Percentiles rank a stretch among this genome's conserved stretches.
Evolutionary conservation across 371 early-diverging fungal genomes (phyloP).

Genomic region (Mucor sp.): DNA sequence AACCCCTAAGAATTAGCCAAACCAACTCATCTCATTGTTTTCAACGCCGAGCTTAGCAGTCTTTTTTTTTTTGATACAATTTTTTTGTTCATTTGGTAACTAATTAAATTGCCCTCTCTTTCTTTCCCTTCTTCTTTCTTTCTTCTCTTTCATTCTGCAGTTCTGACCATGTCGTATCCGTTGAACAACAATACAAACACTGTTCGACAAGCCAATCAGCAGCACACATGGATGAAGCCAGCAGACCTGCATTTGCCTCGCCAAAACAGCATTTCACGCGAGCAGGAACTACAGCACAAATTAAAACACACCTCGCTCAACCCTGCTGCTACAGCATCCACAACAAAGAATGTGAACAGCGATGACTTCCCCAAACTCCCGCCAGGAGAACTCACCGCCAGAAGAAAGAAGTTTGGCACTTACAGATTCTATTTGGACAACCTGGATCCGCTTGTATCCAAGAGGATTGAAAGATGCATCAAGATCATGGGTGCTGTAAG

Average conservation of each 20-base stretch:
- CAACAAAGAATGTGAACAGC: neutral
- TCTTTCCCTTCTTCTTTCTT: neutral
- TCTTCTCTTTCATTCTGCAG: neutral
- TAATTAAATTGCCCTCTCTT: neutral
- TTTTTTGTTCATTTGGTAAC: neutral
- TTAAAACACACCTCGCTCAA: neutral
- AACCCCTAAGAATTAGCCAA: neutral
- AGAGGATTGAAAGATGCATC: constrained; percentile 29
- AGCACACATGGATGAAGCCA: neutral
- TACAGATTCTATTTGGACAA: constrained; percentile 41
- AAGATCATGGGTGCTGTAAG: constrained; percentile 40
- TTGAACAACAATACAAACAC: neutral
- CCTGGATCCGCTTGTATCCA: constrained; percentile 25
- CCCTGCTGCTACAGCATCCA: neutral
- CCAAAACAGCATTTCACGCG: neutral
- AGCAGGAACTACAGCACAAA: neutral
- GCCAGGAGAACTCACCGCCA: neutral
- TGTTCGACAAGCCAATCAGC: neutral
- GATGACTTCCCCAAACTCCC: neutral
- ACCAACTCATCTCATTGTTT: neutral
- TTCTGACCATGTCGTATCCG: neutral
- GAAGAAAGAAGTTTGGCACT: constrained; percentile 7
- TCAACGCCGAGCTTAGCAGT: constrained; percentile 1
- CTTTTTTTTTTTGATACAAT: neutral
- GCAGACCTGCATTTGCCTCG: neutral